Conservation (phyloP, 2,329 filamentous ascomycete species). For the Colletotrichum acutatum region DNA sequence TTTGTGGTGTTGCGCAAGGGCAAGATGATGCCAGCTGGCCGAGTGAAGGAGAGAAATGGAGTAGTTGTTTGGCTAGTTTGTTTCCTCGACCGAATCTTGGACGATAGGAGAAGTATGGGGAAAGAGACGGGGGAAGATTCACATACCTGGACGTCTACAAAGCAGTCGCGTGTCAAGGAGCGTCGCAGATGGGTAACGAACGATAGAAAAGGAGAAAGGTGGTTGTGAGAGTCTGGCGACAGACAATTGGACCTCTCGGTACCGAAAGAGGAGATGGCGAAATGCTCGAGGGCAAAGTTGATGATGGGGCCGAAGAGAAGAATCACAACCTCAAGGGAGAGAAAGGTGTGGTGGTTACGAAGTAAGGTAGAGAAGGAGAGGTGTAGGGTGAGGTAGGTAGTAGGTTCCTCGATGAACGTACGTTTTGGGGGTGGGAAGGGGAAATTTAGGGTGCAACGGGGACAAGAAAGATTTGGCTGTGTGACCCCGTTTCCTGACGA, state of each 20-base stretch:
- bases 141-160: conserved; percentile 40
- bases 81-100: neutral
- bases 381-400: conserved; percentile 1
- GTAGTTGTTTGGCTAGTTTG: neutral
- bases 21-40: neutral
- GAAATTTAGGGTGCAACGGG: conserved; percentile 37
- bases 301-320: conserved; percentile 33
- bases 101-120: neutral
- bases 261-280: conserved; percentile 30
- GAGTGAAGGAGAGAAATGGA: neutral
- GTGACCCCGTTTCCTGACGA: conserved; percentile 27
- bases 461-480: conserved; percentile 31
- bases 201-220: conserved; percentile 39
- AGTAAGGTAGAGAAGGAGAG: conserved; percentile 5
- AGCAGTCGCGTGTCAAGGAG: conserved; percentile 49
- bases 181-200: conserved; percentile 42
- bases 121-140: neutral
- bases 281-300: conserved; percentile 32
- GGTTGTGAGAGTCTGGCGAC: conserved; percentile 10
- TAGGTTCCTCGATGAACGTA: conserved; percentile 19
- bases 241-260: conserved; percentile 20
- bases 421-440: conserved; percentile 37
- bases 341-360: conserved; percentile 32
- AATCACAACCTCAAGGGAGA: conserved; percentile 35
- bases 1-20: neutral